Conservation (phyloP, 768 basidiomycete species). For the Leccinellum albellum region DNA sequence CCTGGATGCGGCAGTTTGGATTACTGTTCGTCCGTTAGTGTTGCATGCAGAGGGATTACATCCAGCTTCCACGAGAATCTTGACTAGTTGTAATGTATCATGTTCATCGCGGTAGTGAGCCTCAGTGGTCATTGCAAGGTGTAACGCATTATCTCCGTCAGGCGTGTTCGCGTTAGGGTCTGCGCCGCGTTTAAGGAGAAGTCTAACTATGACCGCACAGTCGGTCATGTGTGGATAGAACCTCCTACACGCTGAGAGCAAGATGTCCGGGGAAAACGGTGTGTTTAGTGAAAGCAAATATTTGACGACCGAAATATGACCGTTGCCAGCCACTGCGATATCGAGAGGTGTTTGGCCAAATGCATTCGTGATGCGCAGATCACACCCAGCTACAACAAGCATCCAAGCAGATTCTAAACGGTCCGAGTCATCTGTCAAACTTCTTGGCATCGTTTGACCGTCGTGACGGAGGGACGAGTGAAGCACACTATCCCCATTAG, state of each 20-base stretch:
- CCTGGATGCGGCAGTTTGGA: accelerated
- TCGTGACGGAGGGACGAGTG: not conserved
- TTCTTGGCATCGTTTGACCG: too few species aligned
- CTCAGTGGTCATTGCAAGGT: not conserved
- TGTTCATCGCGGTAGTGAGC: too few species aligned
- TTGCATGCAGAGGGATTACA: not conserved
- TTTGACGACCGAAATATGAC: not conserved
- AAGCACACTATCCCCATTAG: not conserved
- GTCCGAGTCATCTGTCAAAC: not conserved
- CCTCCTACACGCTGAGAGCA: not conserved
- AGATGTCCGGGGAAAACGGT: not conserved
- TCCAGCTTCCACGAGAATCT: not conserved
- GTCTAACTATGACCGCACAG: not conserved
- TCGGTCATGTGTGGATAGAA: accelerated
- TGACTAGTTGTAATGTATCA: not conserved
- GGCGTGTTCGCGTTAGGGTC: not conserved
- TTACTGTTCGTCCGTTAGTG: accelerated
- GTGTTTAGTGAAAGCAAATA: not conserved
- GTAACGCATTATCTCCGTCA: not conserved
- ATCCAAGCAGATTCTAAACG: not conserved
- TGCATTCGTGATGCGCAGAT: not conserved
- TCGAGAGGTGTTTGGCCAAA: not conserved
- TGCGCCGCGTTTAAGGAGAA: not conserved
- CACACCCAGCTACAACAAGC: not conserved
- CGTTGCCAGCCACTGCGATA: not conserved